phyloP scores from a whole-genome alignment of 169 alveolate species.

The Miamiensis avidus region DNA sequence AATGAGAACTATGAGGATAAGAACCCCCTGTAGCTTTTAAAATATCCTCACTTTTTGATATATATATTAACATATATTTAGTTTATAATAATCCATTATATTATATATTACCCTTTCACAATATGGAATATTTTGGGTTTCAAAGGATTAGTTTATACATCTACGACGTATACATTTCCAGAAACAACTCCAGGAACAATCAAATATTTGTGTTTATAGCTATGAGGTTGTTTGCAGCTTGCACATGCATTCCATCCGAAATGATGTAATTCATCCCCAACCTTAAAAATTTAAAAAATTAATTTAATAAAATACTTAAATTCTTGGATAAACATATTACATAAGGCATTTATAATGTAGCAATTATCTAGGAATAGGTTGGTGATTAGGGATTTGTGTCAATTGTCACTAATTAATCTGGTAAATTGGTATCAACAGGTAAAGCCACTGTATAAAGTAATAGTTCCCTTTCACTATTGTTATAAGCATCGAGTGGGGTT shows the following conservation, averaged over 20 bases:
- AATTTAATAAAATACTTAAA: too few relatives aligned
- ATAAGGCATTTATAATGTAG: constrained; percentile 38
- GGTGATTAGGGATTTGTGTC: constrained; percentile 12
- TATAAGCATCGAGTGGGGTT: constrained; percentile 8
- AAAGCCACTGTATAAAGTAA: background rate
- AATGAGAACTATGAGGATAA: constrained; percentile 13
- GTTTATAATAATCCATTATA: too few relatives aligned
- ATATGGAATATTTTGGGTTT: constrained; percentile 17
- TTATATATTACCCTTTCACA: too few relatives aligned
- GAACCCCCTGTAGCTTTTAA: constrained; percentile 6
- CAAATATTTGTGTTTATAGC: constrained; percentile 2
- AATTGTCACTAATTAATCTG: constrained; percentile 49
- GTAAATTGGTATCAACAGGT: constrained; percentile 20
- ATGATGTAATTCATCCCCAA: constrained; percentile 55
- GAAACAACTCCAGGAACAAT: constrained; percentile 5
- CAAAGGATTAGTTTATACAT: constrained; percentile 37
- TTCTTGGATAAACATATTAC: too few relatives aligned
- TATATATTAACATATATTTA: too few relatives aligned
- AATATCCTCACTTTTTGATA: background rate
- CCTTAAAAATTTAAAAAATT: background rate
- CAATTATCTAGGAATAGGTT: constrained; percentile 26
- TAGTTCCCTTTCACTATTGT: constrained; percentile 1
- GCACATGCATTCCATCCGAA: constrained; percentile 44
- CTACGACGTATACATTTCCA: constrained; percentile 41
- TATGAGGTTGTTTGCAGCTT: background rate